Evolutionary conservation across 2,329 filamentous ascomycete species (phyloP), one percentile per base, ranked within the genome.

Genomic region (Grosmannia huntii): DNA sequence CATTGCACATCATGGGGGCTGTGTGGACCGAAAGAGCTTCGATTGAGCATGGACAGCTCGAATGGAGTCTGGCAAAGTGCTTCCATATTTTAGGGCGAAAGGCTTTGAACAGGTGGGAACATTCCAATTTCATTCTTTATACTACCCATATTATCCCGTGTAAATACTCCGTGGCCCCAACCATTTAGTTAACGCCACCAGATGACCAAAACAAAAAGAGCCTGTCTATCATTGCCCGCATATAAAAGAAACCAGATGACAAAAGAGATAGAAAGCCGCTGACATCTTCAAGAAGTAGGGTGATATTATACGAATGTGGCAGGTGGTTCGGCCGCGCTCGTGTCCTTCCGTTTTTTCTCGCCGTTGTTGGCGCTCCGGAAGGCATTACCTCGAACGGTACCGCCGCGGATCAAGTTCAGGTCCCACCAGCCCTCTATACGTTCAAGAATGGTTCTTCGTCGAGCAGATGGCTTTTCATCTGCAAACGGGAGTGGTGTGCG

Each of bases 351-450:
- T 5, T 12, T 6, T 7, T 16, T 27, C 5, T 14, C 25, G 9
- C 23, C 28, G 9, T 12, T 38, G 21, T 59, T 60, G 25, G 53
- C 54, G 31, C 19, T 36, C 14, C 31, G 52, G 5, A 25, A 31
- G 9, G 68, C 72, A 63, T 70, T 68, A 60, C 75, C 71, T 66
- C 69, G 76, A 28, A 77, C 62, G 21, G 68, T 63, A 23, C 59
- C 60, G 28, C 61, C 59, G 19, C 61, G 60, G 57, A 80, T 62
- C 57, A 80, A 65, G 4, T 72, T 75, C 57, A 80, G 66, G 66
- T 80, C 77, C 77, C 78, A 81, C 77, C 77, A 81, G 5, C 77
- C 78, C 49, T 79, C 76, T 31, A 80, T 69, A 23, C 73, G 68
- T 46, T 75, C 70, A 61, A 78, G 68, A 25, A 81, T 66, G 1